Evolutionary conservation across 306 rosid genomes (phyloP).

Genomic region (Corylus americana): DNA sequence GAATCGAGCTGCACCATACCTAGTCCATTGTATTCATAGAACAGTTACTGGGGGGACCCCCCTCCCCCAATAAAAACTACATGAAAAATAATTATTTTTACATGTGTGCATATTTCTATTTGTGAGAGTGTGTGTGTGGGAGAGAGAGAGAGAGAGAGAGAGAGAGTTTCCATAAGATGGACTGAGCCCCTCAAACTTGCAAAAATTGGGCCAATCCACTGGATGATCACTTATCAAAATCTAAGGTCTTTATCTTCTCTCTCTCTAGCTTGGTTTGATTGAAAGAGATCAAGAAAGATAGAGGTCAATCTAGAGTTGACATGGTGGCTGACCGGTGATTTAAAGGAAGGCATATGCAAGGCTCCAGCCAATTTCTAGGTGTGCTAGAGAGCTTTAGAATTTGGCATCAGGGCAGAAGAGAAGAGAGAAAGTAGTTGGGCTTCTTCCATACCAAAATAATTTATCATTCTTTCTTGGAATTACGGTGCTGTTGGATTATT

Average conservation of each 20-base stretch:
- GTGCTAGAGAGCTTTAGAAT: neutral
- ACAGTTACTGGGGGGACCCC: too few species aligned
- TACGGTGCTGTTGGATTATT: neutral
- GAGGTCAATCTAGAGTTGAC: neutral
- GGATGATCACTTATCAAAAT: neutral
- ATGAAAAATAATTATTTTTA: too few species aligned
- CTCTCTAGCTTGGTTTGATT: neutral
- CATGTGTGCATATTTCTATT: too few species aligned
- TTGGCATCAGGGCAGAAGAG: neutral
- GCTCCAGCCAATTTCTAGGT: constrained; percentile 1
- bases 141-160: too few species aligned
- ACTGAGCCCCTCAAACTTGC: neutral
- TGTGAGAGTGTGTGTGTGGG: too few species aligned
- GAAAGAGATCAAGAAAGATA: neutral
- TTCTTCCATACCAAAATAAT: neutral
- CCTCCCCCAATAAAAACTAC: too few species aligned
- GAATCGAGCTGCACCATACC: too few species aligned
- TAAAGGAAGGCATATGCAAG: neutral
- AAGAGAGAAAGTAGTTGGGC: neutral
- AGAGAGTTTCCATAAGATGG: neutral
- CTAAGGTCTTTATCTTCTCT: neutral
- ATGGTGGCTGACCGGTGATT: neutral
- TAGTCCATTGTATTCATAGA: too few species aligned
- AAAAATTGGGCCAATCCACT: neutral
- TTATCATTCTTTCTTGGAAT: neutral